Evolutionary conservation across 352 stramenopile genomes (phyloP), one percentile per base, ranked within the genome.

Genomic region (Phytophthora brassicae): DNA sequence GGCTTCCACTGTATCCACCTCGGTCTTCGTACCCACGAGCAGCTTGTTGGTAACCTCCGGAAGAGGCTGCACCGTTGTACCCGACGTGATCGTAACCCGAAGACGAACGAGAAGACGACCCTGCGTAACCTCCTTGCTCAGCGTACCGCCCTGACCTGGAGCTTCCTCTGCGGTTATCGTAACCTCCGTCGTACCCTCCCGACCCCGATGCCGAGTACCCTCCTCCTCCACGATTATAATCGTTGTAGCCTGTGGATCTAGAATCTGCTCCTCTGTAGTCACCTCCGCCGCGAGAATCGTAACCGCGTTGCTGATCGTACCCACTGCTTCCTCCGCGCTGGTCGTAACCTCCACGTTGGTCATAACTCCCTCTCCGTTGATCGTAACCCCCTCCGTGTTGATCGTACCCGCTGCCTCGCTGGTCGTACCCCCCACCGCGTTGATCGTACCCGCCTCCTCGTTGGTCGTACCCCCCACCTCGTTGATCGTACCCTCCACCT

Each of bases 291-390:
- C 26, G 26, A 8, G 26, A 31, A 20, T 60, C 42, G 2, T 74
- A 60, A 59, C 31, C 42, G 6, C 60, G 48, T 16, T 54, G 31
- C 22, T 59, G 12, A 14, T 14, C 52, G 33, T 61, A 65, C 12
- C 58, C n/a, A n/a, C n/a, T n/a, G n/a, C n/a, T n/a, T n/a, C n/a
- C 52, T 2, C 64, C 58, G 7, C 42, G 48, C 24, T 68, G 72
- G 38, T 70, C 68, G 55, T 87, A 84, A 19, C 52, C 60, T 12
- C 64, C 63, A 13, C 60, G 53, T 16, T 62, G 50, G 5, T 64
- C 53, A 28, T 70, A 53, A 28, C 68, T 64, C 22, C 41, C 60
- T 38, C 53, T 51, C 20, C 60, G 58, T 0, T 31, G 26, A n/a
- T n/a, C n/a, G n/a, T n/a, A n/a, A n/a, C n/a, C n/a, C n/a, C n/a